Evolutionary conservation across 2,329 filamentous ascomycete genomes (phyloP).

Genomic region (Fusarium burgessii): DNA sequence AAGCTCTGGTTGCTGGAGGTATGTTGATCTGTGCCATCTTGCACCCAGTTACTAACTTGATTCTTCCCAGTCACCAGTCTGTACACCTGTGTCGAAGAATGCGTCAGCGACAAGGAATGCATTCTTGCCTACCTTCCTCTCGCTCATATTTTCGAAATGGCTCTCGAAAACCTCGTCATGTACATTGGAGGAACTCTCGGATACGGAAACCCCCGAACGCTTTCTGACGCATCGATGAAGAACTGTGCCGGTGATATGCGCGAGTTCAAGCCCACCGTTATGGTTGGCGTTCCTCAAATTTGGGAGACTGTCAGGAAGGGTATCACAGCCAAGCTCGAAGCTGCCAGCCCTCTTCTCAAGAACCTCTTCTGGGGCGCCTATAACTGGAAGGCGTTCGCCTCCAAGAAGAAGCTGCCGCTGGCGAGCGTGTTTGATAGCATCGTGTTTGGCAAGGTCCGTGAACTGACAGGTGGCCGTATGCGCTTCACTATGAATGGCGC

Average conservation of each 20-base stretch:
- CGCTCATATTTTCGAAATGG: conserved; percentile 96
- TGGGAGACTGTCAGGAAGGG: conserved; percentile 99
- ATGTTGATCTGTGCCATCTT: conserved; percentile 52
- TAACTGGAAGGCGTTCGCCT: conserved; percentile 69
- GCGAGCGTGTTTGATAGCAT: conserved; percentile 79
- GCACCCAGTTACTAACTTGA: conserved; percentile 30
- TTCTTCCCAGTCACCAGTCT: conserved; percentile 76
- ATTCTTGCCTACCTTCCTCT: conserved; percentile 93
- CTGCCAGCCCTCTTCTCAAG: conserved; percentile 75
- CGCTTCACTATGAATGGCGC: conserved; percentile 95
- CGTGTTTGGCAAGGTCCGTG: conserved; percentile 92
- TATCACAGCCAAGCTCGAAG: conserved; percentile 82
- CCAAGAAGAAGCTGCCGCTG: conserved; percentile 71
- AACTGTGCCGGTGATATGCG: conserved; percentile 96
- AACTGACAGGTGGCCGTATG: conserved; percentile 87
- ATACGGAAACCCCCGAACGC: conserved; percentile 90
- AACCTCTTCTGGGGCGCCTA: conserved; percentile 81
- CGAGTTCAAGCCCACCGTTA: conserved; percentile 87
- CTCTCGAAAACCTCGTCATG: conserved; percentile 90
- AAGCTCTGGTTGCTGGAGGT: conserved; percentile 79
- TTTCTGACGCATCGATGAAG: conserved; percentile 86
- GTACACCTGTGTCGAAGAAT: conserved; percentile 79
- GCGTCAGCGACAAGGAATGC: conserved; percentile 80
- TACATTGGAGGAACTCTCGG: conserved; percentile 93
- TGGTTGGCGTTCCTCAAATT: conserved; percentile 94